Evolutionary conservation across 164 flowering plant genomes (phyloP), one percentile per base, ranked within the genome.

Genomic region (Magnolia kwangsiensis): DNA sequence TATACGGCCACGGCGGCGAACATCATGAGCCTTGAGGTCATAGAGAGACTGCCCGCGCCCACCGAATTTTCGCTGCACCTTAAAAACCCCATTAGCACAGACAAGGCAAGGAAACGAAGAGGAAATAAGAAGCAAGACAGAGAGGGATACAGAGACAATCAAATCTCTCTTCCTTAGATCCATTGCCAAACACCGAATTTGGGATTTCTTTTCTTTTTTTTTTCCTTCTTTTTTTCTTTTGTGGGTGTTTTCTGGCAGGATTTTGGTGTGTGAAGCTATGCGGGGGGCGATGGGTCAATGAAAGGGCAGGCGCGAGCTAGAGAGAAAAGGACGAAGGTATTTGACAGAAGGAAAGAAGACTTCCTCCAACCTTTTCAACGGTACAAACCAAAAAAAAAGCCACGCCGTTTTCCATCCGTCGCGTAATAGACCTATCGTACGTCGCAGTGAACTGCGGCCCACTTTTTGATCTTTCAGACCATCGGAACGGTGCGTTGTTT

Each of bases 11-110:
- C 63, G 77, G 72, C 82, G 79, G n/a, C 51, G 73, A n/a, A 21
- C 9, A 24, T 91, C 97, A 81, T 92, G 95, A 5, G 86, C 87
- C 75, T 81, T 92, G 6, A 92, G 82, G 66, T 78, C 85, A 50
- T 20, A 51, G 14, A 92, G 83, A 2, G 88, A 80, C 4, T 83
- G 81, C 14, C 67, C 78, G 0, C 51, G 74, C 1, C 92, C 94
- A 18, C 89, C 81, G 79, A 81, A 92, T 65, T 81, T 88, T 84
- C 81, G 86, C 79, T 87, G 86, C 69, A 92, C 90, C 75, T 80
- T 82, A 72, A 92, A 76, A 4, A 92, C 82, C 45, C 83, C 84
- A 72, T 61, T 51, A 7, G 72, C 72, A 45, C 70, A 75, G 5
- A 51, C 74, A n/a, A 24, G 49, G 10, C 71, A 64, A 51, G 21